Percentiles rank a stretch among this genome's conserved stretches.
These are phyloP conservation scores for Pythium rishiriense DNA, from an alignment of 352 stramenopile species.

Conservation along the genomic window DNA sequence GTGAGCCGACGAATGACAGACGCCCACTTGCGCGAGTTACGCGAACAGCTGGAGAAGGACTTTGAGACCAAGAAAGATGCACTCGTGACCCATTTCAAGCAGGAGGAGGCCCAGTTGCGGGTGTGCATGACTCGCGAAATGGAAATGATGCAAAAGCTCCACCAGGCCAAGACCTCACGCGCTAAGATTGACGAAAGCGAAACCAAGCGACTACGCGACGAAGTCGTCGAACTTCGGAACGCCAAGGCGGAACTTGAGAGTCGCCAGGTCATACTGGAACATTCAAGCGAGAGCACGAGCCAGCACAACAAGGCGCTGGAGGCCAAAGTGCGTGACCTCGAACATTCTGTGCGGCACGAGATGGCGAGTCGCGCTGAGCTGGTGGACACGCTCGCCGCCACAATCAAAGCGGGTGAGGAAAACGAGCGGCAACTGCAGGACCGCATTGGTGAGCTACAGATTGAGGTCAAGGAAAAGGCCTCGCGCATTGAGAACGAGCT, in stretches of 20 bases:
- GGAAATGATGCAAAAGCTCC: slow-evolving; percentile 71
- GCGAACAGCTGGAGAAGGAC: slow-evolving; percentile 51
- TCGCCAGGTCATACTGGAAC: slow-evolving; percentile 45
- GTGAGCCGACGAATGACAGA: slow-evolving; percentile 58
- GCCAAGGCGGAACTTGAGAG: slow-evolving; percentile 48
- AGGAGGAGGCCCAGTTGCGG: slow-evolving; percentile 63
- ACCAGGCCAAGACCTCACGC: slow-evolving; percentile 52
- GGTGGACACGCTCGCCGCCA: slow-evolving; percentile 68
- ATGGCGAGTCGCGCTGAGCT: slow-evolving; percentile 68
- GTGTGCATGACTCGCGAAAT: slow-evolving; percentile 56
- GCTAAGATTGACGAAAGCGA: slow-evolving; percentile 71
- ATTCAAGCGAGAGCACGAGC: slow-evolving; percentile 36
- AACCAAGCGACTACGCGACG: slow-evolving; percentile 48
- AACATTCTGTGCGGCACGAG: slow-evolving; percentile 54
- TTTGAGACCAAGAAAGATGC: slow-evolving; percentile 61
- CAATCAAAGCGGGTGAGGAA: slow-evolving; percentile 53
- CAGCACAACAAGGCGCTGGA: slow-evolving; percentile 40
- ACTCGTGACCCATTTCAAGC: slow-evolving; percentile 65
- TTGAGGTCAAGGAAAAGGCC: slow-evolving; percentile 65
- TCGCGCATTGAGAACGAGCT: slow-evolving; percentile 64
- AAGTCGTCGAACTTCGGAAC: slow-evolving; percentile 36
- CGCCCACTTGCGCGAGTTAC: slow-evolving; percentile 48
- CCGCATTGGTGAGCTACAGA: slow-evolving; percentile 44
- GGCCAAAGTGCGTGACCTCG: slow-evolving; percentile 53
- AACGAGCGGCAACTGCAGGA: slow-evolving; percentile 50